A percentile compares a stretch with the other conserved stretches of the same genome.
Evolutionary conservation across 202 grass and related monocot species (phyloP).

Genomic region (Digitaria exilis): DNA sequence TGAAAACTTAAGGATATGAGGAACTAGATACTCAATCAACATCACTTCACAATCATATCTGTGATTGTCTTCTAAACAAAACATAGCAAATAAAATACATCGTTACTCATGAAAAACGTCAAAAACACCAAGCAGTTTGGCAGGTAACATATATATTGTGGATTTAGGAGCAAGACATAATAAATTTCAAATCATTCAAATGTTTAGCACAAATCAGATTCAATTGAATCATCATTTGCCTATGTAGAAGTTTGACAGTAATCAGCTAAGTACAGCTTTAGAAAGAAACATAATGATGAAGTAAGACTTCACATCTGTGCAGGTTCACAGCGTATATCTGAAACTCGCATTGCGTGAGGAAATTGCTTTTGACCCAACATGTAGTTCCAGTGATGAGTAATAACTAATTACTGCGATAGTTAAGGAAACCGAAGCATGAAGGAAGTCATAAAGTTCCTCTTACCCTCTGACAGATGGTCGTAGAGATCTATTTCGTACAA

Average conservation of each 20-base stretch:
- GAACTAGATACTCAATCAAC: not conserved
- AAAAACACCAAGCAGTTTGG: conserved; percentile 18
- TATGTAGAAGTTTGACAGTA: not conserved
- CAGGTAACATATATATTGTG: not conserved
- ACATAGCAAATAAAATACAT: not conserved
- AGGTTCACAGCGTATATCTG: not conserved
- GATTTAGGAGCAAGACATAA: not conserved
- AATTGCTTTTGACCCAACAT: not conserved
- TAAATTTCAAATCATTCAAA: not conserved
- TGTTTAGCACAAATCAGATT: not conserved
- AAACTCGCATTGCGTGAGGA: not conserved
- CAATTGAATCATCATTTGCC: not conserved
- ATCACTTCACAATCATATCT: not conserved
- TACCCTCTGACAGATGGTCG: not conserved
- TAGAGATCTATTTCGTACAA: not conserved
- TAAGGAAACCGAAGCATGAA: not conserved
- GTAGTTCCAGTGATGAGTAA: not conserved
- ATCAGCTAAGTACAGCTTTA: not conserved
- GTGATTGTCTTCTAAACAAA: not conserved
- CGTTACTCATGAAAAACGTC: not conserved
- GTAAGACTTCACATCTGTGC: not conserved
- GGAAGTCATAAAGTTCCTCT: not conserved
- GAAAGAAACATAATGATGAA: not conserved
- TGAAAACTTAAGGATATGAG: not conserved
- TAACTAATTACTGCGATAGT: not conserved